phyloP scores from a whole-genome alignment of 139 green algal genomes.

The Micromonas pusilla region DNA sequence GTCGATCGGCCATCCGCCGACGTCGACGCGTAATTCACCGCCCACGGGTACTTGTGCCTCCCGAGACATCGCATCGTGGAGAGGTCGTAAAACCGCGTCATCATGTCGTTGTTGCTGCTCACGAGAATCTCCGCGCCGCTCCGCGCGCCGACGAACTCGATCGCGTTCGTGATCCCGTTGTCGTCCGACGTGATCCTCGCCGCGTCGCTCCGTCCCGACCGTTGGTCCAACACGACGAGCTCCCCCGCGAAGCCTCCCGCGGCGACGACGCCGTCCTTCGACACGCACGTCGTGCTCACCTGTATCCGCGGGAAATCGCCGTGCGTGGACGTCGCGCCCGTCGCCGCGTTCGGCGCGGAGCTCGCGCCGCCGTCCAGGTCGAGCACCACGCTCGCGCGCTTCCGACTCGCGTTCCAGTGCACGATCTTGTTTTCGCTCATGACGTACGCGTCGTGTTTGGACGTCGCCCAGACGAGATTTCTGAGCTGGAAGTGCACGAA shows the following conservation, averaged over 20 bases:
- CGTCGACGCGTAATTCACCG: conserved; percentile 75
- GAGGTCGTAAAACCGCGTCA: conserved; percentile 36
- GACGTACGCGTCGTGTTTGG: conserved; percentile 71
- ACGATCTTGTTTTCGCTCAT: conserved; percentile 55
- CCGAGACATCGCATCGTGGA: conserved; percentile 17
- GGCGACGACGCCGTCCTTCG: conserved; percentile 55
- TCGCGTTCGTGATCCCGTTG: conserved; percentile 91
- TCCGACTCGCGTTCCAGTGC: conserved; percentile 5
- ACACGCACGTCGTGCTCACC: conserved; percentile 74
- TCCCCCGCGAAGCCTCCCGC: conserved; percentile 77
- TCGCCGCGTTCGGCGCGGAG: conserved; percentile 7
- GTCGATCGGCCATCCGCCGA: conserved; percentile 40
- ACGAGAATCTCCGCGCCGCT: conserved; percentile 28
- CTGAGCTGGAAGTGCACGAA: conserved; percentile 92
- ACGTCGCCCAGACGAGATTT: conserved; percentile 79
- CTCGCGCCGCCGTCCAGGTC: conserved; percentile 37
- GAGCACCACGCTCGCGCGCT: conserved; percentile 36
- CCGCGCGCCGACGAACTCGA: conserved; percentile 63
- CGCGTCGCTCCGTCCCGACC: neutral
- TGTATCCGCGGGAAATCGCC: conserved; percentile 37
- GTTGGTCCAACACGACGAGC: conserved; percentile 47
- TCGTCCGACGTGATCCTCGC: conserved; percentile 42
- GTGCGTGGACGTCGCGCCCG: no score
- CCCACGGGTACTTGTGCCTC: conserved; percentile 57
- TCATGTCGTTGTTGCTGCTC: conserved; percentile 76